phyloP scores from a whole-genome alignment of 129 eudicot genomes.

The Ambrosia trifida region DNA sequence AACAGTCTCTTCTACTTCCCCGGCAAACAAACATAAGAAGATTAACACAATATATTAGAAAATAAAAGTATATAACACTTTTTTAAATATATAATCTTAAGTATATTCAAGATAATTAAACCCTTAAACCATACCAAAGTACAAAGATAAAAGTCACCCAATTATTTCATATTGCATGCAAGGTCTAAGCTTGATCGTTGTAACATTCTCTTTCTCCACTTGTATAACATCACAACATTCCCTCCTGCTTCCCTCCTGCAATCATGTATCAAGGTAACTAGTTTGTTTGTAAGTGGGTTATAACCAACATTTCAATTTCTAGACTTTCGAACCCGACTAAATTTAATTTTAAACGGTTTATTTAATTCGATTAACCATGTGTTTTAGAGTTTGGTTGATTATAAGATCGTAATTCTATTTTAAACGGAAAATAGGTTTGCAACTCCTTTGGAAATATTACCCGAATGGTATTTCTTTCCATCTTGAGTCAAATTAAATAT shows the following conservation, averaged over 20 bases:
- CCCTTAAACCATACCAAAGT: neutral
- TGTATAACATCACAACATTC: conserved; percentile 59
- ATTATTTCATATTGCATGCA: conserved; percentile 50
- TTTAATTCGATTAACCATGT: no score
- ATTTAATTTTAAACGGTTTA: neutral
- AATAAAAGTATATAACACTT: neutral
- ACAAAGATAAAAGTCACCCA: conserved; percentile 11
- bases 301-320: no score
- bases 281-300: neutral
- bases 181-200: conserved; percentile 46
- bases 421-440: no score
- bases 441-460: no score
- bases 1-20: no score
- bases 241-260: conserved; percentile 55
- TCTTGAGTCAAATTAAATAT: no score
- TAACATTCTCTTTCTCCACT: conserved; percentile 28
- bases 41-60: neutral
- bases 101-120: neutral
- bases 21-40: neutral
- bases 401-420: no score
- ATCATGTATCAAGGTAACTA: neutral
- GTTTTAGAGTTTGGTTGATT: no score
- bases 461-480: no score
- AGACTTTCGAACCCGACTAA: neutral
- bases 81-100: neutral